phyloP scores from a whole-genome alignment of 176 grass and related monocot genomes.

The Ensete ventricosum region DNA sequence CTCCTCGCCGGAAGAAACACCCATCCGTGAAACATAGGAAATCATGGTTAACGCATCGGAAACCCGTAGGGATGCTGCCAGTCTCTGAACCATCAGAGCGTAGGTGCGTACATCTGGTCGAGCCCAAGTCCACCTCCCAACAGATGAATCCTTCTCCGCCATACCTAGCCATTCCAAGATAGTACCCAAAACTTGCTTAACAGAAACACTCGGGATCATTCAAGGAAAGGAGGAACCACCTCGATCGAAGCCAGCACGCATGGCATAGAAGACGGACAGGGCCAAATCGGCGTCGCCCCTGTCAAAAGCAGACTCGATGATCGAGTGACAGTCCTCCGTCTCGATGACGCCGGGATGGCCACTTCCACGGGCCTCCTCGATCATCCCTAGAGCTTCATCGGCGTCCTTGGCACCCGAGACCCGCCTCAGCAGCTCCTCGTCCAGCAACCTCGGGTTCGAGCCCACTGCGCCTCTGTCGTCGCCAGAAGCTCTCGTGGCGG shows the following conservation, averaged over 20 bases:
- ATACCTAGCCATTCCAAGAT: neutral
- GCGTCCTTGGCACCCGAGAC: slow-evolving; percentile 17
- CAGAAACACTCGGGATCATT: no score
- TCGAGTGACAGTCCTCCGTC: slow-evolving; percentile 42
- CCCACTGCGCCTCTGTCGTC: neutral
- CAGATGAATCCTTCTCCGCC: neutral
- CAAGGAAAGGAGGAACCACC: slow-evolving; percentile 24
- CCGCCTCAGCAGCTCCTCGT: slow-evolving; percentile 14
- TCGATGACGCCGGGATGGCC: no score
- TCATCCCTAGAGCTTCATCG: slow-evolving; percentile 22
- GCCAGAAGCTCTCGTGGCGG: neutral
- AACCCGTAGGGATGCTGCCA: slow-evolving; percentile 14
- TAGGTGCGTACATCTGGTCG: slow-evolving; percentile 1
- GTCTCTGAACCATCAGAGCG: slow-evolving; percentile 4
- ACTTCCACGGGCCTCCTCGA: slow-evolving; percentile 29
- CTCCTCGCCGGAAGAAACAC: slow-evolving; percentile 39
- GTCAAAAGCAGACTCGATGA: slow-evolving; percentile 51
- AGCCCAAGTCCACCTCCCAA: slow-evolving; percentile 8
- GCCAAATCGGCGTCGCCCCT: slow-evolving; percentile 52
- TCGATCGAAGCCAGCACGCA: slow-evolving; percentile 44
- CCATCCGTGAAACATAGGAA: slow-evolving; percentile 39
- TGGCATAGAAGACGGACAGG: slow-evolving; percentile 61
- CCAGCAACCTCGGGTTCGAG: no score
- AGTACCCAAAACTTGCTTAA: neutral
- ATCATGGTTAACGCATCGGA: slow-evolving; percentile 15